Evolutionary conservation across 176 grass and related monocot species (phyloP).

Genomic region (Bromus sterilis): DNA sequence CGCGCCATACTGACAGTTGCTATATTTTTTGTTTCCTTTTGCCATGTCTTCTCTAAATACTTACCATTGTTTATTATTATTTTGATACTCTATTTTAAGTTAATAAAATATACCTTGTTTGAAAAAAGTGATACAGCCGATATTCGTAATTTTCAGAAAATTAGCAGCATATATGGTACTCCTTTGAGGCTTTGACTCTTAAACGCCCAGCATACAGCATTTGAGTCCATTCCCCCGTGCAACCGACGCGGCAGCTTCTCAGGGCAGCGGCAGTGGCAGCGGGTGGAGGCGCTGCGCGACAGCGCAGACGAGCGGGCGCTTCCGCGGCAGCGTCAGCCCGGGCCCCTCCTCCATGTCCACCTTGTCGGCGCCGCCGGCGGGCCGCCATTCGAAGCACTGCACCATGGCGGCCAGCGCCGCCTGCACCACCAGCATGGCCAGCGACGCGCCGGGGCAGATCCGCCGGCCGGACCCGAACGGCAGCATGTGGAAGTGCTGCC

Average conservation of each 20-base stretch:
- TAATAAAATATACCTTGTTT: no score
- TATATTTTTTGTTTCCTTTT: no score
- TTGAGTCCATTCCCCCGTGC: not conserved
- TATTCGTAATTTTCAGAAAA: no score
- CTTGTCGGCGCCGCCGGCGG: slow-evolving; percentile 15
- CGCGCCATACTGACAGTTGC: no score
- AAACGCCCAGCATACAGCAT: no score
- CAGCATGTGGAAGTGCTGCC: slow-evolving; percentile 67
- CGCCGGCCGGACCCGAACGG: slow-evolving; percentile 61
- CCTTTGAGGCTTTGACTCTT: no score
- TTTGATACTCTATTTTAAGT: no score
- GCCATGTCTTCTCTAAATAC: no score
- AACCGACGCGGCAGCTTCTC: not conserved
- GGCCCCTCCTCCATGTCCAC: slow-evolving; percentile 62
- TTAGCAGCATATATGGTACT: no score
- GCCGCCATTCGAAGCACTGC: slow-evolving; percentile 67
- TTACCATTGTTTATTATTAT: no score
- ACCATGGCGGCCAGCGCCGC: slow-evolving; percentile 43
- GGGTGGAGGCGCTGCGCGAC: slow-evolving; percentile 9
- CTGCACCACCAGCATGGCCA: slow-evolving; percentile 47
- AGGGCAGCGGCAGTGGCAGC: not conserved
- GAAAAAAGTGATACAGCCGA: no score
- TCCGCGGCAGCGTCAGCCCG: slow-evolving; percentile 34
- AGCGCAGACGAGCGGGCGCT: slow-evolving; percentile 28
- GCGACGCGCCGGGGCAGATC: slow-evolving; percentile 57